Conservation (phyloP, 1,284 basidiomycete genomes). For the Golubevia sp. region DNA sequence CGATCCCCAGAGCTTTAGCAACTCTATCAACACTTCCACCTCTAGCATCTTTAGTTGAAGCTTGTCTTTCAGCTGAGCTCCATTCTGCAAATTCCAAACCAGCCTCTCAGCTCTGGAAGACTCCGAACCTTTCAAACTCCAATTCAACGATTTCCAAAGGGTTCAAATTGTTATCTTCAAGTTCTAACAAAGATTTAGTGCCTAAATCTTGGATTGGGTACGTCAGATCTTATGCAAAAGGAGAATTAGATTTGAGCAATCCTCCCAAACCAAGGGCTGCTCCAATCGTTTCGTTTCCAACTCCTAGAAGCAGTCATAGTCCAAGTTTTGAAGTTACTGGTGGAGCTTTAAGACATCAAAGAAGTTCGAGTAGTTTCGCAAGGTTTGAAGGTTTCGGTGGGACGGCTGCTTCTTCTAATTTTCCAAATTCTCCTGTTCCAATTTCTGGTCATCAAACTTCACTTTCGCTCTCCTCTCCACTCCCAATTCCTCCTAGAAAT, state of each 20-base stretch:
- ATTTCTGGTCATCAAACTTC: background rate
- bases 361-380: too few relatives aligned
- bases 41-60: background rate
- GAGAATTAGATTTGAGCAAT: constrained; percentile 5
- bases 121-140: too few relatives aligned
- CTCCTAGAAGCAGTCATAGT: background rate
- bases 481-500: background rate
- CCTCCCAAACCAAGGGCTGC: constrained; percentile 10
- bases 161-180: background rate
- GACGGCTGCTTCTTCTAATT: too few relatives aligned
- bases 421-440: background rate
- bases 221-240: constrained; percentile 6
- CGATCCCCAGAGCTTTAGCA: background rate
- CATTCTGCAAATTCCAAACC: background rate
- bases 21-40: background rate
- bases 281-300: constrained; percentile 1
- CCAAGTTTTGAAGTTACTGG: background rate
- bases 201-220: constrained; percentile 7
- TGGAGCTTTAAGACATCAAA: too few relatives aligned
- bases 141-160: too few relatives aligned
- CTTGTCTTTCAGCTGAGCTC: background rate
- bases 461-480: constrained; percentile 5
- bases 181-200: constrained; percentile 5
- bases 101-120: too few relatives aligned
- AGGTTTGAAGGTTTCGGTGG: too few relatives aligned